Base-by-base conservation (phyloP, 1,284 basidiomycete genomes). In the Veloporphyrellus conicus region DNA sequence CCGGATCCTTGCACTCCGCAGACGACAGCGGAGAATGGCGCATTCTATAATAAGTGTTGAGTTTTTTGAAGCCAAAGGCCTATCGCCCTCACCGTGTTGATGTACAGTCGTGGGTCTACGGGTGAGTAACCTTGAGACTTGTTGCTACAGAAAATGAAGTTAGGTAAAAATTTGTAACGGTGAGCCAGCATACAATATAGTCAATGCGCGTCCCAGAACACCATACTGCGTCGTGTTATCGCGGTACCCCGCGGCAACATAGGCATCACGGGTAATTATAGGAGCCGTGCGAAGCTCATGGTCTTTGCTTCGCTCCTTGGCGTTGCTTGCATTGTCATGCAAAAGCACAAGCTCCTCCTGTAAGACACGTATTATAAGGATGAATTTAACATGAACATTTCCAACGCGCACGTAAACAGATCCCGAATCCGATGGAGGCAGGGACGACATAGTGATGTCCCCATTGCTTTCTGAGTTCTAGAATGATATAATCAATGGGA, bases 1-100 rank as follows among this genome's bases (percentile, higher is more conserved):
- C 84, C 84, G 0, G 82, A 81, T 0, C 84, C 81, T 64, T 82
- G 81, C 0, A 82, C 81, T 1, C 80, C 80, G 37, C 81, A 82
- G 6, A 82, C 72, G 16, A 79, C 56, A 0, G 76, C 76, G 1
- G 80, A 81, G 50, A 81, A 78, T 0, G 81, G 79, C 0, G 79
- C 71, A 55, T 81, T 81, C 79, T 81, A 45, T 39, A 3, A 46
- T 19, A 44, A 20, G 51, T 3, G 22, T 12, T 46, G 39, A 51
- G 16, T 14, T 20, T 39, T 20, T 35, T 3, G 11, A 37, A 19
- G 22, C 37, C 9, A 37, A 33, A 28, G 2, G 12, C 16, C 23
- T 14, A 43, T 20, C 19, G 6, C 12, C 35, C 70, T 57, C 54
- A 80, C 81, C 1, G 82, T 83, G 48, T 84, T 84, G 9, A 84